phyloP scores from a whole-genome alignment of 306 rosid species.

The Clitoria ternatea region DNA sequence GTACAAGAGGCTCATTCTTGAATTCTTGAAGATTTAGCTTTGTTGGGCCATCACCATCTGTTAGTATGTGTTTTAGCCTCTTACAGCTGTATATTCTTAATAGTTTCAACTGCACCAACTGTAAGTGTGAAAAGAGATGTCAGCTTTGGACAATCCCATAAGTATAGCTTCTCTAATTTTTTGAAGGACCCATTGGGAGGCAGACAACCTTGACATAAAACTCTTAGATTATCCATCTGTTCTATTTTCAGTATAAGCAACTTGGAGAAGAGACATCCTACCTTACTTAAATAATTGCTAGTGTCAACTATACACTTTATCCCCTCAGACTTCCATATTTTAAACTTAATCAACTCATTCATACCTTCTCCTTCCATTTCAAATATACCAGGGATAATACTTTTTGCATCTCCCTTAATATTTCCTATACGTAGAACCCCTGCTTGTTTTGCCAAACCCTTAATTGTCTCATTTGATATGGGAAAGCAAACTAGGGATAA shows the following conservation, averaged over 20 bases:
- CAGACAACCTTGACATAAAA: neutral
- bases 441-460: constrained; percentile 7
- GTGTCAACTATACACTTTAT: constrained; percentile 17
- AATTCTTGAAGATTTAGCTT: neutral
- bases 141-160: neutral
- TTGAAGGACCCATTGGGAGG: neutral
- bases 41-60: neutral
- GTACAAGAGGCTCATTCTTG: neutral
- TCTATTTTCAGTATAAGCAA: neutral
- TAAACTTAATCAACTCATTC: constrained; percentile 1
- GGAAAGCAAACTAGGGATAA: neutral
- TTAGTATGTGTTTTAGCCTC: neutral
- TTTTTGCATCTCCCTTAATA: neutral
- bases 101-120: neutral
- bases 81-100: neutral
- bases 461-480: neutral
- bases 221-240: neutral
- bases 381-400: constrained; percentile 19
- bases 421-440: neutral
- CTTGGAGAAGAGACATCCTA: neutral
- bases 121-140: neutral
- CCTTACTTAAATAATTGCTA: neutral
- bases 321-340: neutral
- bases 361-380: neutral
- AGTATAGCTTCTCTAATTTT: neutral